Conservation (phyloP, 1,284 basidiomycete genomes). For the Phenoliferia sp. region DNA sequence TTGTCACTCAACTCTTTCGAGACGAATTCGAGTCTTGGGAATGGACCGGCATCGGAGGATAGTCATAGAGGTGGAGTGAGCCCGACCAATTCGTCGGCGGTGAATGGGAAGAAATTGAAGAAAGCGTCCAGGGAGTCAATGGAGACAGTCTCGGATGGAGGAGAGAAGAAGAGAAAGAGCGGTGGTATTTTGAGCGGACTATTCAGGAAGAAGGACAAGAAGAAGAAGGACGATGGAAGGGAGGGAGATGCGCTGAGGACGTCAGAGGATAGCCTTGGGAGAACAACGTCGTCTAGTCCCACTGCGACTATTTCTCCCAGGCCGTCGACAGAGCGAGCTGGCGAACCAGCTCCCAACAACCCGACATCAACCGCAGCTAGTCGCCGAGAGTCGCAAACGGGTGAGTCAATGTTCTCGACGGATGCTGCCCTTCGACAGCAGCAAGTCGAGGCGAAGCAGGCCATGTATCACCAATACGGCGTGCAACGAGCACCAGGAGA, state of each 20-base stretch:
- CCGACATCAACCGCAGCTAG: background rate
- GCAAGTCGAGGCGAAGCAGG: constrained; percentile 80
- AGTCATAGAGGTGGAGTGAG: background rate
- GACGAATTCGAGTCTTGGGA: background rate
- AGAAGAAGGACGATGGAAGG: constrained; percentile 54
- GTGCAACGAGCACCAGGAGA: constrained; percentile 36
- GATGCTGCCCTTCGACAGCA: constrained; percentile 59
- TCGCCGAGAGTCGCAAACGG: constrained; percentile 37
- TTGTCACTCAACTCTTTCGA: constrained; percentile 20
- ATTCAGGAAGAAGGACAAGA: constrained; percentile 65
- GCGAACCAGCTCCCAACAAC: background rate
- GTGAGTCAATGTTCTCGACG: constrained; percentile 34
- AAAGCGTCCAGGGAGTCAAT: constrained; percentile 48
- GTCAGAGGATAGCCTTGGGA: constrained; percentile 23
- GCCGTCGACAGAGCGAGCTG: constrained; percentile 6
- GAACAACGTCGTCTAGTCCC: background rate
- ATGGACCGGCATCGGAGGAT: background rate
- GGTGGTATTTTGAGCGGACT: constrained; percentile 63
- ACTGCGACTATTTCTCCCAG: constrained; percentile 7
- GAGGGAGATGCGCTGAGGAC: constrained; percentile 6
- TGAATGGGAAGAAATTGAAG: constrained; percentile 12
- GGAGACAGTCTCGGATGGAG: constrained; percentile 44
- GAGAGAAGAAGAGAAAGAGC: constrained; percentile 62
- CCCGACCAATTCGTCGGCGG: background rate
- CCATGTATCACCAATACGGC: constrained; percentile 75